Percentiles rank a stretch among this genome's conserved stretches.
Evolutionary conservation across 805 yeast genomes (phyloP).

Genomic region (Maudiozyma pseudohumilis): DNA sequence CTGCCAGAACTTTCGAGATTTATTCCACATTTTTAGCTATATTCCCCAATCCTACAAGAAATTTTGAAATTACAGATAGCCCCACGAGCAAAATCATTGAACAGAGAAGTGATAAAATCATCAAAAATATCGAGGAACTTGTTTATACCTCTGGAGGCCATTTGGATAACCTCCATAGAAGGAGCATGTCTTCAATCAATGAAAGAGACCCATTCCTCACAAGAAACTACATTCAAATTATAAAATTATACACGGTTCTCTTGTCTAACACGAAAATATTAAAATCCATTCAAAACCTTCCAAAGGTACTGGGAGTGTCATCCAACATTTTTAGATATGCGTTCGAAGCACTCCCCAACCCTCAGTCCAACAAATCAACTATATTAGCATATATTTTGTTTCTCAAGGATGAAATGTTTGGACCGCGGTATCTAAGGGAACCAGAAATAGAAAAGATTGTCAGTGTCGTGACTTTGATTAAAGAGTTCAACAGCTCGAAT

Average conservation of each 20-base stretch:
- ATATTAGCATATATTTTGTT: slow-evolving; percentile 20
- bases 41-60: slow-evolving; percentile 9
- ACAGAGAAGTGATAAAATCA: slow-evolving; percentile 1
- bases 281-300: slow-evolving; percentile 8
- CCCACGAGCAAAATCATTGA: slow-evolving; percentile 14
- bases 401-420: slow-evolving; percentile 21
- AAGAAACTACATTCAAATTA: slow-evolving; percentile 25
- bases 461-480: slow-evolving; percentile 11
- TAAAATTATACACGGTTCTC: slow-evolving; percentile 17
- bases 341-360: slow-evolving; percentile 14
- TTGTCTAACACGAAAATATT: slow-evolving; percentile 20
- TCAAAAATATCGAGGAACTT: not conserved
- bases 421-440: slow-evolving; percentile 9
- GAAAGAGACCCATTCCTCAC: slow-evolving; percentile 22
- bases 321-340: slow-evolving; percentile 12
- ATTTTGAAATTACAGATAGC: slow-evolving; percentile 10
- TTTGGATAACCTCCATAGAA: slow-evolving; percentile 10
- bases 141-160: slow-evolving; percentile 8
- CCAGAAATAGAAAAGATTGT: slow-evolving; percentile 12
- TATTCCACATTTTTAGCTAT: slow-evolving; percentile 28
- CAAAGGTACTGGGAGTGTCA: slow-evolving; percentile 8
- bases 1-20: slow-evolving; percentile 19
- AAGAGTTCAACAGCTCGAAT: slow-evolving; percentile 20
- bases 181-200: slow-evolving; percentile 13
- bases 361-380: slow-evolving; percentile 21